Conservation (phyloP, 2,329 filamentous ascomycete genomes). For the Madurella mycetomatis region DNA sequence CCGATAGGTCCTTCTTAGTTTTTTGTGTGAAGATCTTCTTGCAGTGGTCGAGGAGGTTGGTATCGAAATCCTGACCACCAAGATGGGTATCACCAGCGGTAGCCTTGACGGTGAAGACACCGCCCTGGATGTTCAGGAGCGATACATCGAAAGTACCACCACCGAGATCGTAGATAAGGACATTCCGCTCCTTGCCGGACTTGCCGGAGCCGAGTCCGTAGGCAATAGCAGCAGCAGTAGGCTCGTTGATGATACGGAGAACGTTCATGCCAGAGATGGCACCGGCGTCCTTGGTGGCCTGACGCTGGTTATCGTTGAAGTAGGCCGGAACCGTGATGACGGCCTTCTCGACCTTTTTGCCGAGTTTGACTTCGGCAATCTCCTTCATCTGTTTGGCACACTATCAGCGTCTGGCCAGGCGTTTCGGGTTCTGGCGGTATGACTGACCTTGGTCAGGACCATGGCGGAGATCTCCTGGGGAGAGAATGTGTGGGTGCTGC, state of each 20-base stretch:
- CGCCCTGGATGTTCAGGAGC: constrained; percentile 96
- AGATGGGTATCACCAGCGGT: constrained; percentile 97
- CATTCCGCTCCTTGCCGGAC: constrained; percentile 96
- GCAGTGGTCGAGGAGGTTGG: constrained; percentile 91
- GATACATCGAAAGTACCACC: constrained; percentile 99
- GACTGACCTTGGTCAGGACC: constrained; percentile 88
- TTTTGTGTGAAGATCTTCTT: constrained; percentile 89
- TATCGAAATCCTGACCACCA: constrained; percentile 95
- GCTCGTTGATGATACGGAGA: constrained; percentile 99
- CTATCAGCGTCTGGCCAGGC: constrained; percentile 6
- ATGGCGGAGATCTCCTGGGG: constrained; percentile 99
- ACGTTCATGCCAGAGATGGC: constrained; percentile 96
- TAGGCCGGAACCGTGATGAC: constrained; percentile 98
- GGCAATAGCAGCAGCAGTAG: constrained; percentile 94
- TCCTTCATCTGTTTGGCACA: constrained; percentile 79
- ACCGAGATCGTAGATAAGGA: constrained; percentile 99
- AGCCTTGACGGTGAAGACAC: constrained; percentile 98
- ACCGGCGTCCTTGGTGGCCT: constrained; percentile 98
- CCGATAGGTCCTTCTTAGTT: constrained; percentile 70
- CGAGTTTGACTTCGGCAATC: constrained; percentile 95
- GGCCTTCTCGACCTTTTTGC: constrained; percentile 98
- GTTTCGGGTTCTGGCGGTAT: neutral
- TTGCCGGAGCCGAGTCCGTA: constrained; percentile 96
- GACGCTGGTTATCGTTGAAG: constrained; percentile 99
- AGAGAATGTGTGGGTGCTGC: constrained; percentile 92